phyloP scores from a whole-genome alignment of 1,139 yeast species.

The Hemisphaericaspora lyxosophila region DNA sequence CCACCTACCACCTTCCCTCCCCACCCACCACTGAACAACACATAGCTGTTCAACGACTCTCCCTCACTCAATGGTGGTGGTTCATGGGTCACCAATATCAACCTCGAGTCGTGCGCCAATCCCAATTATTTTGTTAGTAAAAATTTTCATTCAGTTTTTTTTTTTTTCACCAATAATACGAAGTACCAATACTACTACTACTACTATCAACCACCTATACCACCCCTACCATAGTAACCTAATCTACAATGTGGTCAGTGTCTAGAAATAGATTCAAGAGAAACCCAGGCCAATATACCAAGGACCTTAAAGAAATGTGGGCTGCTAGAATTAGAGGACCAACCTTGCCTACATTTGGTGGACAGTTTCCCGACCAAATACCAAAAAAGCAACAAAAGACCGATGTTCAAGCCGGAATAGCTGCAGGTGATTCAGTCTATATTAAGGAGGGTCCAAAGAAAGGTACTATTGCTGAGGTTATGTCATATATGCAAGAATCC shows the following conservation, averaged over 20 bases:
- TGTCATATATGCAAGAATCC: conserved; percentile 29
- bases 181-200: no score
- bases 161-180: no score
- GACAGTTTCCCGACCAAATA: conserved; percentile 18
- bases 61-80: no score
- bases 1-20: no score
- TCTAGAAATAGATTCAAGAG: conserved; percentile 35
- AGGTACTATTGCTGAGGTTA: conserved; percentile 66
- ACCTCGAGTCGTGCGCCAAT: no score
- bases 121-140: no score
- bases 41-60: no score
- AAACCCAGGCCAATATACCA: conserved; percentile 35
- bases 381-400: conserved; percentile 30
- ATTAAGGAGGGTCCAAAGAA: conserved; percentile 66
- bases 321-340: conserved; percentile 26
- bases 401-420: conserved; percentile 33
- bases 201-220: neutral
- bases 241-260: conserved; percentile 27
- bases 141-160: no score
- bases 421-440: conserved; percentile 45
- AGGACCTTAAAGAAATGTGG: conserved; percentile 29
- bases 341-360: conserved; percentile 40
- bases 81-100: no score
- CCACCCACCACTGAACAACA: no score
- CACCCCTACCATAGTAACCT: neutral